Conservation (phyloP, 176 grass and related monocot genomes). For the Echinochloa phyllopogon region DNA sequence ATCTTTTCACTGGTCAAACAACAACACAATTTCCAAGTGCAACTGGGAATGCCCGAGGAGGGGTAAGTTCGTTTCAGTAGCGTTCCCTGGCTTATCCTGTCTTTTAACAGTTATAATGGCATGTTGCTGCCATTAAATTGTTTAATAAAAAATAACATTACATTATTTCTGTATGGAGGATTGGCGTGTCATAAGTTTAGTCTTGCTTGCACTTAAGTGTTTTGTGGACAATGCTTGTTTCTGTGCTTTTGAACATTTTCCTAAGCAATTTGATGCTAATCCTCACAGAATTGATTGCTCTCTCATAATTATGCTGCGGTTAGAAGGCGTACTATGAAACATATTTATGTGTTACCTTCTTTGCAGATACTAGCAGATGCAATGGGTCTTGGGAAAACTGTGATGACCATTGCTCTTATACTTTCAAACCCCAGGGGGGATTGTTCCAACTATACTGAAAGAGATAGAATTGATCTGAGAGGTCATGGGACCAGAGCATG, state of each 20-base stretch:
- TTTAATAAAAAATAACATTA: neutral
- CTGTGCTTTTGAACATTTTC: constrained; percentile 13
- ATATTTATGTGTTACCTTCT: constrained; percentile 38
- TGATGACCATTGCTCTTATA: constrained; percentile 92
- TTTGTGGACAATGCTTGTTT: constrained; percentile 2
- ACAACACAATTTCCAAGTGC: constrained; percentile 77
- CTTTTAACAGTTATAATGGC: constrained; percentile 24
- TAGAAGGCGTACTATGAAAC: constrained; percentile 7
- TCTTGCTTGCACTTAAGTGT: neutral
- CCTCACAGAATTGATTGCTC: neutral
- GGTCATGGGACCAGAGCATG: neutral
- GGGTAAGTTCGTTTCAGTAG: constrained; percentile 61
- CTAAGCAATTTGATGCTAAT: neutral
- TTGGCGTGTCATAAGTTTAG: neutral
- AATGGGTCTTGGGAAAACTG: constrained; percentile 98
- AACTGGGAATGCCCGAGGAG: constrained; percentile 66
- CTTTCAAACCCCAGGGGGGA: constrained; percentile 71
- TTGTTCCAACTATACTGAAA: constrained; percentile 42
- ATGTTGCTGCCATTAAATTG: neutral
- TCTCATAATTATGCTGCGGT: neutral
- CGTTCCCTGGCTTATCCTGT: neutral
- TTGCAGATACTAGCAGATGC: constrained; percentile 89
- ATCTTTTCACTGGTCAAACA: constrained; percentile 85
- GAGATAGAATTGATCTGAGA: neutral
- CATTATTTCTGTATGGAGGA: neutral